phyloP scores from a whole-genome alignment of 306 rosid genomes.

The Lathyrus tuberosus region DNA sequence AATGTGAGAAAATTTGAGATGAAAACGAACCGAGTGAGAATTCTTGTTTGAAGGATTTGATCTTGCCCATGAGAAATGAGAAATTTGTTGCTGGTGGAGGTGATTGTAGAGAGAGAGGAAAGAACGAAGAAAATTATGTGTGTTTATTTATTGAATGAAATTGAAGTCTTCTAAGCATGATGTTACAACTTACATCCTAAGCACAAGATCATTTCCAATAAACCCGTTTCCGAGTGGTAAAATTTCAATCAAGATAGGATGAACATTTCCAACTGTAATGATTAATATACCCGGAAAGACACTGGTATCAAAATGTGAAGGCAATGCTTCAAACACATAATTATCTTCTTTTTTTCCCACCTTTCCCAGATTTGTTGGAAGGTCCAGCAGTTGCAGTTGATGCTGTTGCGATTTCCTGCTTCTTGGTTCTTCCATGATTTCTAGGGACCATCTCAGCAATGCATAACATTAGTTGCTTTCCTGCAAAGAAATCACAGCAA shows the following conservation, averaged over 20 bases:
- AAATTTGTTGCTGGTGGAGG: too few species aligned
- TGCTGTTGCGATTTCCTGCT: conserved; percentile 3
- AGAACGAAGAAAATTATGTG: too few species aligned
- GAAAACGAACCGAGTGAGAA: too few species aligned
- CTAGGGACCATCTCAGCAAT: conserved; percentile 13
- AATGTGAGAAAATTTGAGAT: too few species aligned
- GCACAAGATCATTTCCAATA: neutral
- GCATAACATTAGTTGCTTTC: conserved; percentile 8
- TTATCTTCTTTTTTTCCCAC: conserved; percentile 15
- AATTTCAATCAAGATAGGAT: neutral
- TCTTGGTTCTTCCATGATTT: conserved; percentile 14
- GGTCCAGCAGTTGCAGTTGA: conserved; percentile 5
- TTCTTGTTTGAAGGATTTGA: too few species aligned
- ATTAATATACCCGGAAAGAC: neutral
- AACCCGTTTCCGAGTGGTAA: neutral
- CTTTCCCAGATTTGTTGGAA: conserved; percentile 15
- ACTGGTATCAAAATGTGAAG: neutral
- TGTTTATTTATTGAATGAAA: too few species aligned
- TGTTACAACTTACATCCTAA: neutral
- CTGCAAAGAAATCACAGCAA: neutral
- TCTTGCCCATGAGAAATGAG: too few species aligned
- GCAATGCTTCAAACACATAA: neutral
- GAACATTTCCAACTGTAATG: neutral
- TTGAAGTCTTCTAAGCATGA: neutral
- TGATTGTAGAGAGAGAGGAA: too few species aligned